A percentile compares a stretch with the other conserved stretches of the same genome.
Conservation (phyloP, 345 rosid species). For the Eucalyptus sideroxylon region DNA sequence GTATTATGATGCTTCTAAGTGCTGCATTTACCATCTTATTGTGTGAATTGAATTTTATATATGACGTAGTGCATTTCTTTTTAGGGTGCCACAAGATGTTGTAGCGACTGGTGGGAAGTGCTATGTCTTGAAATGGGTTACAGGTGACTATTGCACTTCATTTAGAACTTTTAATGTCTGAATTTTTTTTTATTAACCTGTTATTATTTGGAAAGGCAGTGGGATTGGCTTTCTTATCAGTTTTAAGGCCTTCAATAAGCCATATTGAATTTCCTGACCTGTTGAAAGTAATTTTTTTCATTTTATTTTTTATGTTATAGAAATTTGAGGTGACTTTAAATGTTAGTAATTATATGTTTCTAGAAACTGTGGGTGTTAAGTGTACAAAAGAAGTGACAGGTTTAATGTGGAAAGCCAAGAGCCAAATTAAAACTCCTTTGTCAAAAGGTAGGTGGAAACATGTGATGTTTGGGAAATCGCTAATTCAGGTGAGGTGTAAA, state of each 20-base stretch:
- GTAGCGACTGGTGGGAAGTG: conserved; percentile 95
- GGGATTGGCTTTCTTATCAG: neutral
- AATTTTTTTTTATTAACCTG: neutral
- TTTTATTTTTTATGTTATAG: neutral
- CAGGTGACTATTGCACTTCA: conserved; percentile 25
- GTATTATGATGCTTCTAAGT: neutral
- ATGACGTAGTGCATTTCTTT: neutral
- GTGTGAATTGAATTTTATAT: neutral
- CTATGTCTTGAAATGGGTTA: conserved; percentile 72
- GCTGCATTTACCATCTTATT: neutral
- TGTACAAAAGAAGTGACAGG: neutral
- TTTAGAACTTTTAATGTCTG: neutral
- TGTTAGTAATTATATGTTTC: neutral
- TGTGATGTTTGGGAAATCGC: neutral
- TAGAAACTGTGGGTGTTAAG: neutral
- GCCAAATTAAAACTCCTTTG: neutral
- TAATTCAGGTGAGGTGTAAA: neutral
- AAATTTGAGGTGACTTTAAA: neutral
- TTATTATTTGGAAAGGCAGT: neutral
- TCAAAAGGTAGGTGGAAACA: neutral
- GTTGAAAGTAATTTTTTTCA: neutral
- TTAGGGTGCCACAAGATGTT: conserved; percentile 96
- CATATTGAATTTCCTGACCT: neutral
- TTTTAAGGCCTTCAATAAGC: neutral
- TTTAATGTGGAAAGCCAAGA: neutral